Evolutionary conservation across 169 alveolate species (phyloP), one percentile per base, ranked within the genome.

Genomic region (Perkinsus olseni): DNA sequence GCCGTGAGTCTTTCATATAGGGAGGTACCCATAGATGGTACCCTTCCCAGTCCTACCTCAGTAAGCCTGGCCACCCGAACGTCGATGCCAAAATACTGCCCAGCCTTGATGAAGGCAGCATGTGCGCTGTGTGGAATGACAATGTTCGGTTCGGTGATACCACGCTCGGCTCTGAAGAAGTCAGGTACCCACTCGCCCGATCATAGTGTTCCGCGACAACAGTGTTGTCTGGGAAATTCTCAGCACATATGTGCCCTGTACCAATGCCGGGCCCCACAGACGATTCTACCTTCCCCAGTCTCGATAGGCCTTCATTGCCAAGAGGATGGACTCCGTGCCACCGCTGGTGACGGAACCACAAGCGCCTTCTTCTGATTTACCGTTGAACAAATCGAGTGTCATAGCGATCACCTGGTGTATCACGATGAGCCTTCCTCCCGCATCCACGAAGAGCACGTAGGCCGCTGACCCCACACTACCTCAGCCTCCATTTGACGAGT

Each of bases 281-380:
- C n/a, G n/a, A n/a, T n/a, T 28, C 31, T 62, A 62, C 93, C 94
- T 93, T 39, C 92, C 98, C 95, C 97, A 96, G 40, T 95, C 93
- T 38, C 97, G 94, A 92, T 97, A 96, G 37, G 97, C 97, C 51
- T 96, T 93, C 92, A 96, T 94, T 39, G 97, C 97, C 91, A 95
- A 39, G 39, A 96, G 50, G 39, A 96, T 94, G n/a, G 96, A 93
- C 95, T 97, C 98, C 6, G 97, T 97, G 50, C 98, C 98, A 21
- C 98, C 97, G 45, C 96, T 92, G 74, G 98, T 97, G 0, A 96
- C 92, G 1, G 96, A 45, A 4, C 98, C 98, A 92, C 96, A 96
- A 20, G 96, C 92, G 34, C 95, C 96, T 34, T 94, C 92, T 24
- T 95, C 96, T 4, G 82, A 24, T 24, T 62, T 62, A 34, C 97